Conservation (phyloP, 2,329 filamentous ascomycete species). For the Stenocarpella maydis region DNA sequence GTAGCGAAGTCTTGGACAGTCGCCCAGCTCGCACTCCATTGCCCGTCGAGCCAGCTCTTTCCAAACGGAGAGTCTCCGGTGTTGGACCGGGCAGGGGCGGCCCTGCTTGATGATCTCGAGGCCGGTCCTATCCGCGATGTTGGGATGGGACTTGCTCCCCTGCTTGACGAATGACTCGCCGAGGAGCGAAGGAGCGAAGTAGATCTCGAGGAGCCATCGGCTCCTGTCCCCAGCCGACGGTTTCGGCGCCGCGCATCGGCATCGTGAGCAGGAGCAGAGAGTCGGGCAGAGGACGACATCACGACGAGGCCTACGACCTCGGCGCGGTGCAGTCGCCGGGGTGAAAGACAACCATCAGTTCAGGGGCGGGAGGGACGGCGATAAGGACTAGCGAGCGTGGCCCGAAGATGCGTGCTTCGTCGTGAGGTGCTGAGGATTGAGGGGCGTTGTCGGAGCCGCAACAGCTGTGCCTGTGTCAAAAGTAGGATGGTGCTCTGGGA, state of each 20-base stretch:
- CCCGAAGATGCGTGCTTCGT: not conserved
- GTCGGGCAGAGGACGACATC: slow-evolving; percentile 55
- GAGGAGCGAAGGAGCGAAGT: slow-evolving; percentile 41
- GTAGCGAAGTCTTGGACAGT: slow-evolving; percentile 64
- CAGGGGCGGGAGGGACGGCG: slow-evolving; percentile 22
- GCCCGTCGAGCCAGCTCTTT: slow-evolving; percentile 56
- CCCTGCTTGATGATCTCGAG: slow-evolving; percentile 39
- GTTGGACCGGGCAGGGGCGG: slow-evolving; percentile 19
- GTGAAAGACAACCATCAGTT: slow-evolving; percentile 40
- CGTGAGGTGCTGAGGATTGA: not conserved
- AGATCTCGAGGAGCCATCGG: slow-evolving; percentile 41
- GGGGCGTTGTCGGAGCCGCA: not conserved
- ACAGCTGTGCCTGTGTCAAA: not conserved
- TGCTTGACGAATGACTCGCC: slow-evolving; percentile 46
- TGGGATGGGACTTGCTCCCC: slow-evolving; percentile 58
- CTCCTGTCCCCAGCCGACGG: slow-evolving; percentile 52
- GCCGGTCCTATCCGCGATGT: slow-evolving; percentile 48
- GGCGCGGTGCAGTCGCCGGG: slow-evolving; percentile 40
- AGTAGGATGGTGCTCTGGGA: slow-evolving; percentile 1
- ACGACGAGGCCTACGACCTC: slow-evolving; percentile 41
- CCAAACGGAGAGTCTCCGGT: slow-evolving; percentile 40
- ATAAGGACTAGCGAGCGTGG: slow-evolving; percentile 9
- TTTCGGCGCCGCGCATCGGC: slow-evolving; percentile 59
- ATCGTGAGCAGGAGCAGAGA: slow-evolving; percentile 52
- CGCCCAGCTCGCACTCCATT: slow-evolving; percentile 63